Percentiles rank a stretch among this genome's conserved stretches.
phyloP scores from a whole-genome alignment of 306 rosid genomes.

The Prinsepia uniflora region DNA sequence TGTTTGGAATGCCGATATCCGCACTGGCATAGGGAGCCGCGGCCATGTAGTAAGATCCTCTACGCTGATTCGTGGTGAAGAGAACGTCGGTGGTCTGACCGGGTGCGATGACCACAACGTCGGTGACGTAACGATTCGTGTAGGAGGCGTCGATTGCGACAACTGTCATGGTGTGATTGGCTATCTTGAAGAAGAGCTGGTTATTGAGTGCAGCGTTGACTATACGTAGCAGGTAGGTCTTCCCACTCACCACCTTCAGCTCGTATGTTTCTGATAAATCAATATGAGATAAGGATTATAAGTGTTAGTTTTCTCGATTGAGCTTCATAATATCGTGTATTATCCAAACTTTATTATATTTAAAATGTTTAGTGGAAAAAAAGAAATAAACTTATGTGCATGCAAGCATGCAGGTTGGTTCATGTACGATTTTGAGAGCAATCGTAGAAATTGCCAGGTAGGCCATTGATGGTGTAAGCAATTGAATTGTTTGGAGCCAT shows the following conservation, averaged over 20 bases:
- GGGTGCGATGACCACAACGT: slow-evolving; percentile 40
- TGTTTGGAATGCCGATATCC: neutral
- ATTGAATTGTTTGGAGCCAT: slow-evolving; percentile 19
- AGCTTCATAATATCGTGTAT: too few species aligned
- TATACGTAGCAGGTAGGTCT: slow-evolving; percentile 52
- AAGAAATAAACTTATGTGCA: neutral
- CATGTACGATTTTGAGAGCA: slow-evolving; percentile 47
- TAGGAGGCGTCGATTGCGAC: slow-evolving; percentile 61
- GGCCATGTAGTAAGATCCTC: slow-evolving; percentile 63
- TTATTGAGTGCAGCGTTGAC: slow-evolving; percentile 59
- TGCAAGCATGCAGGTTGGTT: neutral
- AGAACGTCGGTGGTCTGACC: slow-evolving; percentile 68
- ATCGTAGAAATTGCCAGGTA: slow-evolving; percentile 48
- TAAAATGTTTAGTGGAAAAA: too few species aligned
- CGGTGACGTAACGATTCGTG: slow-evolving; percentile 41
- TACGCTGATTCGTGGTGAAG: slow-evolving; percentile 29
- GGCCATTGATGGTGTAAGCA: slow-evolving; percentile 66
- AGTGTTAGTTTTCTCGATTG: too few species aligned
- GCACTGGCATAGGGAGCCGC: slow-evolving; percentile 30
- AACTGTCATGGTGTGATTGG: slow-evolving; percentile 58
- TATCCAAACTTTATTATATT: too few species aligned
- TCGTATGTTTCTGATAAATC: slow-evolving; percentile 27
- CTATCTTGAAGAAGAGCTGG: slow-evolving; percentile 57
- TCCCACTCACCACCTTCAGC: slow-evolving; percentile 42
- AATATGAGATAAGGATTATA: neutral